phyloP scores from a whole-genome alignment of 2,329 filamentous ascomycete species.

The Fusarium irregulare region DNA sequence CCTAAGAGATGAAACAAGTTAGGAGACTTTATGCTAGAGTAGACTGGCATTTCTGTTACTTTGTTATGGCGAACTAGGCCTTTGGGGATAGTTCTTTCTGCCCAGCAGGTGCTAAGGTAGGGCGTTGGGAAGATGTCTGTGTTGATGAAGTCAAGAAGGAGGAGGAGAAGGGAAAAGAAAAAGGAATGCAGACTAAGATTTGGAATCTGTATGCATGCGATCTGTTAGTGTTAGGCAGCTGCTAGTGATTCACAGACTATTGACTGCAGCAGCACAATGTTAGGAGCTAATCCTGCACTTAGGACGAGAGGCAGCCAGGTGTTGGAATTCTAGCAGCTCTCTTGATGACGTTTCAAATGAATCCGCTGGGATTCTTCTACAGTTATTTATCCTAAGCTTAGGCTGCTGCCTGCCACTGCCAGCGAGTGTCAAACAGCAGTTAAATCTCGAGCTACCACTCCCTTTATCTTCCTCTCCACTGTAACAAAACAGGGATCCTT shows the following conservation, averaged over 20 bases:
- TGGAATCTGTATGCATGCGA: too few relatives aligned
- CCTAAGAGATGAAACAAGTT: background rate
- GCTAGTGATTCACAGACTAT: too few relatives aligned
- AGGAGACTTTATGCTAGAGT: rapidly evolving
- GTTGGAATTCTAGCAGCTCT: rapidly evolving
- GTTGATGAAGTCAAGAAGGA: background rate
- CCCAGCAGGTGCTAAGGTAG: too few relatives aligned
- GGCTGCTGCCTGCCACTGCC: background rate
- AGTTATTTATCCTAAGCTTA: background rate
- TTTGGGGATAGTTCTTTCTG: too few relatives aligned
- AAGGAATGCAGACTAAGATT: too few relatives aligned
- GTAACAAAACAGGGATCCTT: too few relatives aligned
- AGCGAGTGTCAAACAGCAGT: background rate
- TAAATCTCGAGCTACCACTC: background rate
- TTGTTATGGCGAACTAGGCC: background rate
- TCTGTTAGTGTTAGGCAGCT: too few relatives aligned
- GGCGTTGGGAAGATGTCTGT: background rate
- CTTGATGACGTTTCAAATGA: background rate
- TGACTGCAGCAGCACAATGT: background rate
- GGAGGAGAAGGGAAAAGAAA: too few relatives aligned
- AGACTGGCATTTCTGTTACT: background rate
- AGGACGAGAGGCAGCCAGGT: background rate
- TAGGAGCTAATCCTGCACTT: background rate
- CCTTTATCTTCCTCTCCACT: background rate
- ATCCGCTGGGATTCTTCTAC: rapidly evolving